These are phyloP conservation scores for Knoxdaviesia proteae DNA, from an alignment of 2,329 filamentous ascomycete genomes.

Conservation along the genomic window DNA sequence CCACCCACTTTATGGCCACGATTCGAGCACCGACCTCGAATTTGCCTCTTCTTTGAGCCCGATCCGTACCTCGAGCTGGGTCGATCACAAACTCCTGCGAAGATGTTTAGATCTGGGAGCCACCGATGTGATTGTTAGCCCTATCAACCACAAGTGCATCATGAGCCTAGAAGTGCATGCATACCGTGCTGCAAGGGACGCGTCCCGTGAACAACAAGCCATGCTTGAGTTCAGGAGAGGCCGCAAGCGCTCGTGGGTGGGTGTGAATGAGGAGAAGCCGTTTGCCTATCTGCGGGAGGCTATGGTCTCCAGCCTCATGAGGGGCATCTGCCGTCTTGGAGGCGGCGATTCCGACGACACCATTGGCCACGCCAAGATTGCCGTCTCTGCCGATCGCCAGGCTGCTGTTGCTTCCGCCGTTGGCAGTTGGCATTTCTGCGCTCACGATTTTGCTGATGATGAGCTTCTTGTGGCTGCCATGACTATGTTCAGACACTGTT, in stretches of 20 bases:
- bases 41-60: conserved; percentile 8
- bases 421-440: conserved; percentile 70
- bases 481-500: conserved; percentile 74
- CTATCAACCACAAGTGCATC: conserved; percentile 52
- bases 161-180: conserved; percentile 64
- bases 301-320: conserved; percentile 85
- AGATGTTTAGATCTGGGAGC: conserved; percentile 72
- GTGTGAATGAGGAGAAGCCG: conserved; percentile 63
- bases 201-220: conserved; percentile 49
- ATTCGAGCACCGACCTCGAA: conserved; percentile 10
- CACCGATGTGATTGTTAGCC: conserved; percentile 65
- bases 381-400: conserved; percentile 44
- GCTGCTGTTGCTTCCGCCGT: conserved; percentile 46
- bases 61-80: conserved; percentile 13
- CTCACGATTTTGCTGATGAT: conserved; percentile 76
- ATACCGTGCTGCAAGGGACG: conserved; percentile 62
- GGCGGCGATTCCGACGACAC: conserved; percentile 39
- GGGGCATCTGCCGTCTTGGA: conserved; percentile 57
- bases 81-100: conserved; percentile 29
- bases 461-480: conserved; percentile 73
- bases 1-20: conserved; percentile 12
- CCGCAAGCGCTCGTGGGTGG: conserved; percentile 81
- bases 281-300: conserved; percentile 79
- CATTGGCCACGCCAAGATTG: conserved; percentile 43
- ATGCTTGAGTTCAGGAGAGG: conserved; percentile 52